Evolutionary conservation across 2,329 filamentous ascomycete species (phyloP), one percentile per base, ranked within the genome.

Genomic region (Aureobasidium zeae): DNA sequence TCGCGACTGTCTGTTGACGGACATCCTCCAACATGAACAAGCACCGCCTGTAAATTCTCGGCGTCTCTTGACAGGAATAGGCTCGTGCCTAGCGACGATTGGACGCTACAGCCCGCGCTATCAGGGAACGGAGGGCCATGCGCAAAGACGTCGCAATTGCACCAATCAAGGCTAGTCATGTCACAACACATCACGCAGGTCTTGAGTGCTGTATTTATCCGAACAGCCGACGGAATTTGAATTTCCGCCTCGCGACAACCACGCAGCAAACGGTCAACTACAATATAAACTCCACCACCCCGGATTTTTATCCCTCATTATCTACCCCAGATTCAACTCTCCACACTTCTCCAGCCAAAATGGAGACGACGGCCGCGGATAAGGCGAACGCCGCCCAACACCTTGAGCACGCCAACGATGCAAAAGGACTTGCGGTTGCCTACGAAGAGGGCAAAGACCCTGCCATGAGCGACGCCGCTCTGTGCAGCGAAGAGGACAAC

Each of bases 401-500:
- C 22, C 22, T 44, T 11, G 41, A 44, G 22, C n/a, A 32, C 29
- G 28, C 28, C 21, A 5, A 31, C 29, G 35, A 46, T 42, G 19
- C 17, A 12, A 22, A 29, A 11, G 45, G 37, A 13, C 31, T 47
- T 24, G 45, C 45, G 5, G 31, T 47, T 24, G 45, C 36, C 20
- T 47, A 29, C 20, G 45, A 47, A 12, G 37, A 47, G 37, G 45
- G 45, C 22, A 39, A 43, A 21, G 45, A 47, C 26, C 13, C 25
- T 5, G 36, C 24, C 26, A 15, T 47, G 12, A 41, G 37, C 17
- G 45, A 35, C 8, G 45, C 35, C 9, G 37, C 43, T n/a, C 24
- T 47, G n/a, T 47, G 45, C 19, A 35, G 33, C 45, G 45, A 47
- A 2, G 37, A 24, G n/a, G 45, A 47, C 31, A 47, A 34, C 37